phyloP scores from a whole-genome alignment of 305 asterid species.

The Fraxinus floribunda region DNA sequence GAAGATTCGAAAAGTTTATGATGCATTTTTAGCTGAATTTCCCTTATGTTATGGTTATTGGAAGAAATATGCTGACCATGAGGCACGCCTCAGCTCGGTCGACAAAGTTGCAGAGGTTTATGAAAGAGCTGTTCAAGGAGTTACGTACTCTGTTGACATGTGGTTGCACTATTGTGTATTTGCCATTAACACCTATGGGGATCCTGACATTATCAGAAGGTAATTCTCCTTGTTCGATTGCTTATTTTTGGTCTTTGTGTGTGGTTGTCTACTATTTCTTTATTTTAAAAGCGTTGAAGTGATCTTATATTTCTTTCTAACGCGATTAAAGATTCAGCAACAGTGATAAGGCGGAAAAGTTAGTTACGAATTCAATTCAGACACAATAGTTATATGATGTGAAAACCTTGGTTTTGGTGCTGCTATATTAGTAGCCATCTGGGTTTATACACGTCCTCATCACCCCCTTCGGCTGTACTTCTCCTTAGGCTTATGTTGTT shows the following conservation, averaged over 20 bases:
- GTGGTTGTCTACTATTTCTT: slow-evolving; percentile 32
- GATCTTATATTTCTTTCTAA: slow-evolving; percentile 54
- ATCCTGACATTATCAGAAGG: slow-evolving; percentile 90
- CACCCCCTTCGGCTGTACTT: slow-evolving; percentile 40
- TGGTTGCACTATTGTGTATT: slow-evolving; percentile 96
- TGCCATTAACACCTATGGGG: slow-evolving; percentile 80
- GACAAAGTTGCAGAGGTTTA: slow-evolving; percentile 95
- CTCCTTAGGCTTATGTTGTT: slow-evolving; percentile 54
- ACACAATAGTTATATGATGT: slow-evolving; percentile 39
- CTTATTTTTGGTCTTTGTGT: slow-evolving; percentile 21
- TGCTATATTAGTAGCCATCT: slow-evolving; percentile 35
- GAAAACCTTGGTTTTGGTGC: slow-evolving; percentile 51
- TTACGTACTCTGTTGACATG: slow-evolving; percentile 98
- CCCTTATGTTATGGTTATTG: slow-evolving; percentile 98
- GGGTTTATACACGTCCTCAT: slow-evolving; percentile 40
- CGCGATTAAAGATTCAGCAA: slow-evolving; percentile 63
- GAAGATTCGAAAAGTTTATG: slow-evolving; percentile 86
- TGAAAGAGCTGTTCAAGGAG: slow-evolving; percentile 96
- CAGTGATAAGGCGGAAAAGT: slow-evolving; percentile 66
- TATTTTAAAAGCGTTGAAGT: slow-evolving; percentile 41
- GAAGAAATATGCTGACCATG: slow-evolving; percentile 99
- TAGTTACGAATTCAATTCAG: slow-evolving; percentile 64
- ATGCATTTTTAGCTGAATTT: slow-evolving; percentile 86
- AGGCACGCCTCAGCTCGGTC: slow-evolving; percentile 76
- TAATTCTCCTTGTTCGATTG: slow-evolving; percentile 36